Evolutionary conservation across 495 filamentous ascomycete genomes (phyloP).

Genomic region (Trichoderma asperelloides): DNA sequence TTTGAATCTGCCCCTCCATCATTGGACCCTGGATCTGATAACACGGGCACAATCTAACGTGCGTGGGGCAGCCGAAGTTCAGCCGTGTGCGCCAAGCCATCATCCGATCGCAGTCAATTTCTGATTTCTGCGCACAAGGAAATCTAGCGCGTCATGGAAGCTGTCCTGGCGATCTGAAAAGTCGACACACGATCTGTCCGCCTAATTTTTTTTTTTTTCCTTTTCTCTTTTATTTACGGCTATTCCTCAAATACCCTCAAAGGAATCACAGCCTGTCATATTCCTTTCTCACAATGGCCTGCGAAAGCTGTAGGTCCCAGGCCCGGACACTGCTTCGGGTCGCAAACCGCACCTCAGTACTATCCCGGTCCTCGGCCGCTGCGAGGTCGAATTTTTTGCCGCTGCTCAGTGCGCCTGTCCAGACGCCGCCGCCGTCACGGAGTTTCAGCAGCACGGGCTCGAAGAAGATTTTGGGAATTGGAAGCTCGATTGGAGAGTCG

Average conservation of each 20-base stretch:
- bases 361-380: constrained; percentile 5
- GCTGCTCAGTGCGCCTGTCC: neutral
- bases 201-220: too few species aligned
- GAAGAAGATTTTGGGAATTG: neutral
- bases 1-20: constrained; percentile 1
- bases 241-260: neutral
- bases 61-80: neutral
- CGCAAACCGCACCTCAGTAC: constrained; percentile 14
- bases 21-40: neutral
- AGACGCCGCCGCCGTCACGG: neutral
- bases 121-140: neutral
- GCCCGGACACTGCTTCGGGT: constrained; percentile 20
- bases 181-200: neutral
- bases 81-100: neutral
- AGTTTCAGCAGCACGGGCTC: constrained; percentile 1
- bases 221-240: too few species aligned
- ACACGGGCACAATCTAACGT: neutral
- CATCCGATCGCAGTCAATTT: neutral
- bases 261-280: neutral
- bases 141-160: constrained; percentile 3
- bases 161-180: neutral
- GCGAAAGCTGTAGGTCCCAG: constrained; percentile 25
- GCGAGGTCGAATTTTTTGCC: neutral
- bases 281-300: constrained; percentile 19
- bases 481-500: constrained; percentile 3